Base-by-base conservation (phyloP, 1,139 yeast genomes). In the Saccharomyces hybrid region DNA sequence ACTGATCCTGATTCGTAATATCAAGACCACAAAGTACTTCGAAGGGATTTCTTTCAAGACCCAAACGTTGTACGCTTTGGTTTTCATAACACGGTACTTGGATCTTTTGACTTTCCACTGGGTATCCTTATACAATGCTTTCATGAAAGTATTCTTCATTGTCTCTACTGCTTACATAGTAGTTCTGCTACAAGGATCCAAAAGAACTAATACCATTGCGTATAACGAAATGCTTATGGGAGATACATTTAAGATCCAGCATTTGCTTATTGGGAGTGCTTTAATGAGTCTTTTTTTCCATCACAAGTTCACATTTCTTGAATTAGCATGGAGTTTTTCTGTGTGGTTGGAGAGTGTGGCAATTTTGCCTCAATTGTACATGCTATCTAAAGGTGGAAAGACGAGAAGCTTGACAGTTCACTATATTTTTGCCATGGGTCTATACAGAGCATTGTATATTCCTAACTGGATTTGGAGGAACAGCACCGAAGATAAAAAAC, bases 391-490 rank as follows among this genome's bases (percentile, higher is more conserved):
- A 62, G 84, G 95, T 2, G 97, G 97, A 14, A 87, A 87, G 66
- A 95, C 97, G 1, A 88, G 87, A 70, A 81, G 87, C 58, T 76
- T 93, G 65, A 93, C 98, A n/a, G 81, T 87, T 52, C 97, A 93
- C 71, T 93, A 93, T 71, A 88, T 93, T 60, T 90, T 91, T 71
- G 96, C 98, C 1, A 76, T 93, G 68, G 99, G 99, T 14, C 62
- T 86, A 7, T 93, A 93, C 75, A 79, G 99, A 62, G 88, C 90
- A 0, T 76, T 93, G 55, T 93, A 93, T 71, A 82, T 93, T 62
- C 95, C 96, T 61, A 93, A 91, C 73, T 93, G 99, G 99, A 72
- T 90, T 62, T 91, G 90, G 78, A 82, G 98, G 70, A 89, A 86
- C 73, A 76, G 75, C 60, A 73, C 80, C 14, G 93, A 86, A 62